Conservation (phyloP, 2,329 filamentous ascomycete genomes). For the Plenodomus lindquistii region DNA sequence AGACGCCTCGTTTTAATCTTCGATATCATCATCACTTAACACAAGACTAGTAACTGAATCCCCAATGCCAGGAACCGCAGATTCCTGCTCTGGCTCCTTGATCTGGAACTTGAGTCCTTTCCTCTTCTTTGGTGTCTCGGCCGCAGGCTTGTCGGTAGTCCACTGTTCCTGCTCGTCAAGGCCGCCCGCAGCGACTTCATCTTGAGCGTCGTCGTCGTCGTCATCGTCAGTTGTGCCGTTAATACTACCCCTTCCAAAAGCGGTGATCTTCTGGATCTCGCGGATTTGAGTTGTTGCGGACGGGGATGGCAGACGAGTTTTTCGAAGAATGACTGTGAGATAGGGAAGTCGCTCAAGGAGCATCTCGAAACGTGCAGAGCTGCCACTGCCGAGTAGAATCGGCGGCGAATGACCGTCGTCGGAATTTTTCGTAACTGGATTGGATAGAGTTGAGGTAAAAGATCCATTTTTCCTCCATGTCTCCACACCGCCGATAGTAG, state of each 20-base stretch:
- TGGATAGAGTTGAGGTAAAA: conserved; percentile 15
- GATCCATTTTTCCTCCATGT: conserved; percentile 39
- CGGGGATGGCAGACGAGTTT: conserved; percentile 32
- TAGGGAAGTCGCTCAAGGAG: conserved; percentile 87
- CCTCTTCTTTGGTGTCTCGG: conserved; percentile 28
- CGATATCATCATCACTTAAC: conserved; percentile 54
- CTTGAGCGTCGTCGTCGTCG: conserved; percentile 40
- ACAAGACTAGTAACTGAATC: conserved; percentile 43
- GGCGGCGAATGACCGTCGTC: conserved; percentile 19
- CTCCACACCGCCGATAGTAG: conserved; percentile 44
- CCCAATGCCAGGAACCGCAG: conserved; percentile 23
- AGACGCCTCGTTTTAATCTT: conserved; percentile 46
- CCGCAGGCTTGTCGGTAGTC: conserved; percentile 48
- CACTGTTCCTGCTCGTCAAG: conserved; percentile 43
- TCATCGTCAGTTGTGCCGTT: conserved; percentile 10
- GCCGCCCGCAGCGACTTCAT: conserved; percentile 27
- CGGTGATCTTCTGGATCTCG: conserved; percentile 70
- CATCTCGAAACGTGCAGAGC: conserved; percentile 70
- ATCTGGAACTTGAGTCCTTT: conserved; percentile 22
- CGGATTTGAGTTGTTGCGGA: conserved; percentile 45
- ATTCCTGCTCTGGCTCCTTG: conserved; percentile 24
- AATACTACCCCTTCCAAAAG: conserved; percentile 53
- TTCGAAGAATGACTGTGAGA: conserved; percentile 66
- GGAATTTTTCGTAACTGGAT: conserved; percentile 2
- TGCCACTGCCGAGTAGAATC: conserved; percentile 61